These are phyloP conservation scores for Didymella glomerata DNA, from an alignment of 2,329 filamentous ascomycete genomes.

Conservation along the genomic window DNA sequence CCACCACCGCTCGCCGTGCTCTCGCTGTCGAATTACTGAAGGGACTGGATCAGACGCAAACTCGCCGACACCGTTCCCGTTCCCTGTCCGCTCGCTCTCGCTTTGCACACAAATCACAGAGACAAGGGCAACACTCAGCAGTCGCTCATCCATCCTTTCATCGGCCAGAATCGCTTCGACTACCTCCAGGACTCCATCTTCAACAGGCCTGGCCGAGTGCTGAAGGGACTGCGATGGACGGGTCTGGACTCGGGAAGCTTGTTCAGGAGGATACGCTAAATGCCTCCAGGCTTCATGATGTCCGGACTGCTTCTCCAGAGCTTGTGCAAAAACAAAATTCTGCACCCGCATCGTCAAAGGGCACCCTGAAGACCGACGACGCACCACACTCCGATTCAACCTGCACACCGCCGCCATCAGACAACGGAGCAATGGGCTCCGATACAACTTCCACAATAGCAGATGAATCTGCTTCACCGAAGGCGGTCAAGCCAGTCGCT, in stretches of 20 bases:
- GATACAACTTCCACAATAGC: not conserved
- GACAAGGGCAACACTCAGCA: not conserved
- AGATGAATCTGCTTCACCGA: not conserved
- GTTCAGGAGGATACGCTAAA: too few relatives aligned
- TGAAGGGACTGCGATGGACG: not conserved
- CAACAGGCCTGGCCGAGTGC: not conserved
- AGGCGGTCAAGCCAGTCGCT: too few relatives aligned
- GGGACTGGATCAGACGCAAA: constrained; percentile 17
- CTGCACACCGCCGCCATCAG: not conserved
- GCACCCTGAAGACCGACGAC: too few relatives aligned
- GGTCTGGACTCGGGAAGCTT: not conserved
- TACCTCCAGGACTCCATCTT: not conserved
- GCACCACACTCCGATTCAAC: too few relatives aligned
- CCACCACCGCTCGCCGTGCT: constrained; percentile 20
- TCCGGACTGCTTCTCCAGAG: not conserved
- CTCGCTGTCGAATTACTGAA: constrained; percentile 27
- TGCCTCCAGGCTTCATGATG: not conserved
- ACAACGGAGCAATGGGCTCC: not conserved
- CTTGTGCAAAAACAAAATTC: too few relatives aligned
- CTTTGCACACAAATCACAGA: not conserved
- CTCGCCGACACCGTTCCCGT: not conserved
- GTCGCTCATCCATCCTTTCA: not conserved
- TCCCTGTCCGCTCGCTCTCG: not conserved
- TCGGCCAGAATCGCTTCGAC: not conserved
- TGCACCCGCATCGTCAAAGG: too few relatives aligned